Percentiles rank a stretch among this genome's conserved stretches.
Conservation (phyloP, 192 early-diverging fungal species). For the Rhizophagus sp. region DNA sequence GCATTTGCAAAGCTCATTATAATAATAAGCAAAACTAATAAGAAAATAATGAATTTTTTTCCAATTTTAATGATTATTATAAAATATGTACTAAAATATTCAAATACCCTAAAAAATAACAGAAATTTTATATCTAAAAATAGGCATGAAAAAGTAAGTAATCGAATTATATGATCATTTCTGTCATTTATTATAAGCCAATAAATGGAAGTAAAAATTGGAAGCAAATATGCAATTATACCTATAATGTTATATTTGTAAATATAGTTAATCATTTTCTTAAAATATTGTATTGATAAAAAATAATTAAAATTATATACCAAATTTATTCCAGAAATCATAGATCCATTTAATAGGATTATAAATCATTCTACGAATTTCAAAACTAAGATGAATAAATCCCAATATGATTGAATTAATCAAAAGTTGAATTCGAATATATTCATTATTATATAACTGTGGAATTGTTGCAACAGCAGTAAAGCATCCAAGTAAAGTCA, state of each 20-base stretch:
- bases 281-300: background rate
- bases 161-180: background rate
- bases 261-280: background rate
- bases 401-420: background rate
- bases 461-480: background rate
- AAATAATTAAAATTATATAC: background rate
- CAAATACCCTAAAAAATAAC: constrained; percentile 1
- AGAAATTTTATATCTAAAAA: constrained; percentile 5
- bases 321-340: background rate
- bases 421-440: background rate
- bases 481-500: background rate
- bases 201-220: background rate
- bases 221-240: background rate
- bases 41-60: background rate
- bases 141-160: background rate
- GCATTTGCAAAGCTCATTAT: background rate
- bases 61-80: background rate
- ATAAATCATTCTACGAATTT: background rate
- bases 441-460: background rate
- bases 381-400: background rate
- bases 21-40: background rate
- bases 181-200: background rate
- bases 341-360: background rate
- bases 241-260: background rate
- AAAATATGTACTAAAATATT: constrained; percentile 3